These are phyloP conservation scores for Mycena indigotica DNA, from an alignment of 768 basidiomycete genomes.

Conservation along the genomic window DNA sequence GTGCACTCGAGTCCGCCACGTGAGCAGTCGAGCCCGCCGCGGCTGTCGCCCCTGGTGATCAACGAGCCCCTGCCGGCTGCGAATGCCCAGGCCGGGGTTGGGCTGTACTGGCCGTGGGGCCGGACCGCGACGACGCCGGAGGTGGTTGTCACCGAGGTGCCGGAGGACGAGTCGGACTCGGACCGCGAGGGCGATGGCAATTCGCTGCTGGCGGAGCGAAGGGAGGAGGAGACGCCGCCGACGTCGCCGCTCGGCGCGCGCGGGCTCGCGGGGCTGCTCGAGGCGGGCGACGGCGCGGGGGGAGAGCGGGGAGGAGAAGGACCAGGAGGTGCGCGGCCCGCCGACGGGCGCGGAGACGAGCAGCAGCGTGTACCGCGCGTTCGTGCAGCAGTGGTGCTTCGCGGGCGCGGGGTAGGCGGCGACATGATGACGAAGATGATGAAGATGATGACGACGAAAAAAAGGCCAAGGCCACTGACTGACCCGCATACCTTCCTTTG, in stretches of 20 bases:
- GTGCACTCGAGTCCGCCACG: slow-evolving; percentile 19
- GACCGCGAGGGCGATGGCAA: slow-evolving; percentile 22
- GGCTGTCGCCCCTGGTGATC: too few species aligned
- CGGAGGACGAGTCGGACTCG: slow-evolving; percentile 8
- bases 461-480: too few species aligned
- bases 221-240: slow-evolving; percentile 19
- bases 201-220: slow-evolving; percentile 11
- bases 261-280: slow-evolving; percentile 6
- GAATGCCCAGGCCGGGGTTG: slow-evolving; percentile 10
- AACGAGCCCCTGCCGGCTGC: slow-evolving; percentile 1
- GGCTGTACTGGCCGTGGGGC: slow-evolving; percentile 24
- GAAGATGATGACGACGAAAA: too few species aligned
- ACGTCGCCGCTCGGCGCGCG: slow-evolving; percentile 15
- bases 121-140: not conserved
- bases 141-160: not conserved
- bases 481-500: too few species aligned
- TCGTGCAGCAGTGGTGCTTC: slow-evolving; percentile 72
- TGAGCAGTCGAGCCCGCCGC: too few species aligned
- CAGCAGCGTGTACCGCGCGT: slow-evolving; percentile 51
- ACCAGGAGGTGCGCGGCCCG: not conserved
- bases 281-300: not conserved
- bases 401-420: slow-evolving; percentile 30
- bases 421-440: not conserved
- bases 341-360: slow-evolving; percentile 23
- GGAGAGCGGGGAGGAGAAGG: not conserved